A percentile compares a stretch with the other conserved stretches of the same genome.
phyloP scores from a whole-genome alignment of 1,284 basidiomycete species.

The Grifola frondosa region DNA sequence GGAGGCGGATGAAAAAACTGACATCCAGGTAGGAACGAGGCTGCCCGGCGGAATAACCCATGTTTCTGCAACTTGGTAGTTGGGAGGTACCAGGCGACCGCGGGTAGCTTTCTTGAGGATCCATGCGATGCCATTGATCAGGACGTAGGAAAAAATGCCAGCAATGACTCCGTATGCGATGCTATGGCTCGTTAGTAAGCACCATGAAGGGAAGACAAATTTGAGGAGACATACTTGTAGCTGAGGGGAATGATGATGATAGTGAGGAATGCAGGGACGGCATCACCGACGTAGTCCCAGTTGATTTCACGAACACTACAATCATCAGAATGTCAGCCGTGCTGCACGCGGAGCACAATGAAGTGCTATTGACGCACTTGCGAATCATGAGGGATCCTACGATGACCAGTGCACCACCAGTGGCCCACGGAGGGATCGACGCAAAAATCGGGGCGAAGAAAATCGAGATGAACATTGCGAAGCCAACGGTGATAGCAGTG shows the following conservation, averaged over 20 bases:
- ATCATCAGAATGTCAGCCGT: background rate
- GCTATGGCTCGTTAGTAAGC: constrained; percentile 40
- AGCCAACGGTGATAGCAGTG: constrained; percentile 72
- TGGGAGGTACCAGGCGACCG: constrained; percentile 69
- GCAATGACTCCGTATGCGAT: constrained; percentile 91
- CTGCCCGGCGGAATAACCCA: constrained; percentile 72
- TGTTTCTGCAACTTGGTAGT: constrained; percentile 59
- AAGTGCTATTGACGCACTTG: constrained; percentile 48
- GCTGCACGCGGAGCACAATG: background rate
- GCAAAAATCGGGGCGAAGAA: constrained; percentile 93
- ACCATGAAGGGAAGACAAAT: background rate
- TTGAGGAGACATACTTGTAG: constrained; percentile 57
- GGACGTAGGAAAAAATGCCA: constrained; percentile 68
- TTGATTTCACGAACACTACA: constrained; percentile 77
- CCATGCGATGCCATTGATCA: constrained; percentile 74
- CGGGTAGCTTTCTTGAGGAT: constrained; percentile 53
- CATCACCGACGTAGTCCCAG: constrained; percentile 87
- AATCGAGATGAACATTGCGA: constrained; percentile 83
- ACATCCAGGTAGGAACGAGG: constrained; percentile 73
- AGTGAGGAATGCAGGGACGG: constrained; percentile 81
- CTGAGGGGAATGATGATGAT: constrained; percentile 77
- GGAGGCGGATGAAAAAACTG: constrained; percentile 11
- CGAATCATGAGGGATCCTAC: constrained; percentile 90
- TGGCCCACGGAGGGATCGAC: constrained; percentile 86
- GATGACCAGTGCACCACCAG: constrained; percentile 83